Evolutionary conservation across 176 grass and related monocot genomes (phyloP).

Genomic region (Ensete glaucum): DNA sequence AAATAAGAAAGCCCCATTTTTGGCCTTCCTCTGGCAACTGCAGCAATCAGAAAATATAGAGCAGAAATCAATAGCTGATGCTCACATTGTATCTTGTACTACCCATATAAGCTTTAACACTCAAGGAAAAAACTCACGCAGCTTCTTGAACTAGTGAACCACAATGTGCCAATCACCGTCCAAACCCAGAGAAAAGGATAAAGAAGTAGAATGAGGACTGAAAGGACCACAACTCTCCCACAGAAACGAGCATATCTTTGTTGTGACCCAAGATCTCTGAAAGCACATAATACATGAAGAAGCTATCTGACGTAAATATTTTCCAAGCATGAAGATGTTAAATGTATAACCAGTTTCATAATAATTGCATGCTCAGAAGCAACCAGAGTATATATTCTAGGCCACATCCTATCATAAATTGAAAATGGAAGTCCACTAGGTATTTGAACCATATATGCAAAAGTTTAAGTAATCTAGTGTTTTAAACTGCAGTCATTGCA

Average conservation of each 20-base stretch:
- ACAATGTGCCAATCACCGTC: slow-evolving; percentile 97
- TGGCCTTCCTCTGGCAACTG: slow-evolving; percentile 94
- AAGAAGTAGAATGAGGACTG: slow-evolving; percentile 75
- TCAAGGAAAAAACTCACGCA: slow-evolving; percentile 52
- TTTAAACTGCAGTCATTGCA: no score
- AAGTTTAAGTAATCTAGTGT: no score
- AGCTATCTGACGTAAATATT: not conserved
- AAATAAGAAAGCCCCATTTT: slow-evolving; percentile 99
- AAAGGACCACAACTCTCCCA: slow-evolving; percentile 82
- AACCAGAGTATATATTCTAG: not conserved
- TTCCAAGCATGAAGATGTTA: not conserved
- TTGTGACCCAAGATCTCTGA: slow-evolving; percentile 94
- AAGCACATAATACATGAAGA: slow-evolving; percentile 14
- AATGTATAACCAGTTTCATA: no score
- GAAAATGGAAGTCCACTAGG: not conserved
- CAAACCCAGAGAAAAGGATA: slow-evolving; percentile 97
- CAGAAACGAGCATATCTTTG: slow-evolving; percentile 91
- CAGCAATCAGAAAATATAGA: slow-evolving; percentile 17
- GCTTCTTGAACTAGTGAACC: slow-evolving; percentile 81
- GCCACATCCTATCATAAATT: not conserved
- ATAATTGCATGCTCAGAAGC: not conserved
- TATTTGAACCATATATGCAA: not conserved
- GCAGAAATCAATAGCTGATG: not conserved
- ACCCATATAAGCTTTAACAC: not conserved
- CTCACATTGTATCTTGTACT: not conserved